These are phyloP conservation scores for Colletotrichum magnum DNA, from an alignment of 2,329 filamentous ascomycete species.

Conservation along the genomic window DNA sequence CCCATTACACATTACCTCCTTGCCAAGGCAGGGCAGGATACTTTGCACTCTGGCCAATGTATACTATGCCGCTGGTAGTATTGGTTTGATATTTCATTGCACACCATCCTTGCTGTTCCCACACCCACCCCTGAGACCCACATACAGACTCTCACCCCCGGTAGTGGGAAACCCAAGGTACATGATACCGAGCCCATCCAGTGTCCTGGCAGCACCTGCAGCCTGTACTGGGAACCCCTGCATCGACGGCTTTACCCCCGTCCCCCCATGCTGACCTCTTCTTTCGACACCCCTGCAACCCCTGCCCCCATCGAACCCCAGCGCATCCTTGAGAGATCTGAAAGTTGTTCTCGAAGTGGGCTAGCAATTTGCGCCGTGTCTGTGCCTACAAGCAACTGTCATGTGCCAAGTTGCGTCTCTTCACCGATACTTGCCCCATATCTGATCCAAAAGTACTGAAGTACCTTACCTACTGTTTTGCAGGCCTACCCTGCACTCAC, in stretches of 20 bases:
- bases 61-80: too few species aligned
- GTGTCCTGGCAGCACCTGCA: too few species aligned
- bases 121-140: too few species aligned
- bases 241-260: not conserved
- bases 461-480: conserved; percentile 7
- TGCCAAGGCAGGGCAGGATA: too few species aligned
- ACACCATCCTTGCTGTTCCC: too few species aligned
- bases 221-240: not conserved
- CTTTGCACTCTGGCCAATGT: too few species aligned
- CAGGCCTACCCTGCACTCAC: too few species aligned
- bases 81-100: too few species aligned
- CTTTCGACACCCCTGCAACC: conserved; percentile 19
- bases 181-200: too few species aligned
- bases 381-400: conserved; percentile 39
- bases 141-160: too few species aligned
- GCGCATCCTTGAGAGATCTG: conserved; percentile 38
- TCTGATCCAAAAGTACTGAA: conserved; percentile 5
- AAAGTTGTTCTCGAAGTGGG: conserved; percentile 40
- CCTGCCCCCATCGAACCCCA: conserved; percentile 17
- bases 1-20: too few species aligned
- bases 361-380: conserved; percentile 41
- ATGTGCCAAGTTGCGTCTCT: conserved; percentile 41
- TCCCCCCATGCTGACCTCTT: conserved; percentile 20
- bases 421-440: conserved; percentile 40
- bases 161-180: too few species aligned